These are phyloP conservation scores for Colletotrichum spinosum DNA, from an alignment of 2,329 filamentous ascomycete genomes.

Conservation along the genomic window DNA sequence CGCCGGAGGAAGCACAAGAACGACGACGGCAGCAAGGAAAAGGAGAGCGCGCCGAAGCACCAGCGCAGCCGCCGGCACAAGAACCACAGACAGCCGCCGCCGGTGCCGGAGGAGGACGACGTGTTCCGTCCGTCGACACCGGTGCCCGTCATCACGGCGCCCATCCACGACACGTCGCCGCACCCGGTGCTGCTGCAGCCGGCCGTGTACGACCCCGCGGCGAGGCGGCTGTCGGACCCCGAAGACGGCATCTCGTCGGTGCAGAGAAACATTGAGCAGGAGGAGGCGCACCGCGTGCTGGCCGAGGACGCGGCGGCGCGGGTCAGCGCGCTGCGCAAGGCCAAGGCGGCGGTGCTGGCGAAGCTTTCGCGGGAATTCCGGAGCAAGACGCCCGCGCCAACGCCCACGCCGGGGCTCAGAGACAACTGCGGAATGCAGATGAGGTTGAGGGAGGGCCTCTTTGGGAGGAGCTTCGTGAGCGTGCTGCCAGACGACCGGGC, in stretches of 20 bases:
- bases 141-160: slow-evolving; percentile 58
- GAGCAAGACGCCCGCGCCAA: slow-evolving; percentile 27
- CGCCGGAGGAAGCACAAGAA: slow-evolving; percentile 52
- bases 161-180: slow-evolving; percentile 61
- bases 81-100: slow-evolving; percentile 38
- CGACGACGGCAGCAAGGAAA: slow-evolving; percentile 44
- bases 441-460: slow-evolving; percentile 56
- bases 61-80: slow-evolving; percentile 41
- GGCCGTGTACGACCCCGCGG: slow-evolving; percentile 64
- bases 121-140: slow-evolving; percentile 44
- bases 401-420: slow-evolving; percentile 26
- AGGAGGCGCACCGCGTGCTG: slow-evolving; percentile 65
- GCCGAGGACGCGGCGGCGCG: slow-evolving; percentile 69
- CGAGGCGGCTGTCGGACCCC: slow-evolving; percentile 35
- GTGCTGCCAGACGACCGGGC: slow-evolving; percentile 57
- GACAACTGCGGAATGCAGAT: slow-evolving; percentile 48
- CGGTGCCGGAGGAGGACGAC: slow-evolving; percentile 37
- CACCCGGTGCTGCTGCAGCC: slow-evolving; percentile 67
- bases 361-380: slow-evolving; percentile 67
- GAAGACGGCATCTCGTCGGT: slow-evolving; percentile 66
- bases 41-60: slow-evolving; percentile 33
- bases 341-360: slow-evolving; percentile 69
- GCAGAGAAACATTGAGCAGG: slow-evolving; percentile 68
- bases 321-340: slow-evolving; percentile 65
- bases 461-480: slow-evolving; percentile 50